Conservation (phyloP, 768 basidiomycete genomes). For the Leucogyrophana mollusca region DNA sequence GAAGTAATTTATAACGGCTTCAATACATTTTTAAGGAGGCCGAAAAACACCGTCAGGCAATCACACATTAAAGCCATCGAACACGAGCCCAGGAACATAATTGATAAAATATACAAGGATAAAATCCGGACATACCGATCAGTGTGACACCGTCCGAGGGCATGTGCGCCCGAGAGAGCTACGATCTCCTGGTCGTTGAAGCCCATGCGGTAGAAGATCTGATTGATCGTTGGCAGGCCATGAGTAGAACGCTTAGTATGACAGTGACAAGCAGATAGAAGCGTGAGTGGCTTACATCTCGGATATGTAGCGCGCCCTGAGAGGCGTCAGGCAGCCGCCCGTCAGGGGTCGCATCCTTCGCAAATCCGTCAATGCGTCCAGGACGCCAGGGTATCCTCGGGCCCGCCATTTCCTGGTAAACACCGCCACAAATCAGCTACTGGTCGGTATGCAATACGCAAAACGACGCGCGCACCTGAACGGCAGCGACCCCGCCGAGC, state of each 20-base stretch:
- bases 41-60: too few species aligned
- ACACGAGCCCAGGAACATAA: background rate
- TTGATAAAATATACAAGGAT: background rate
- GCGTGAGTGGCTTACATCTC: constrained; percentile 69
- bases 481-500: constrained; percentile 86
- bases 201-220: constrained; percentile 93
- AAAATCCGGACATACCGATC: constrained; percentile 49
- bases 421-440: too few species aligned
- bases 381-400: constrained; percentile 93
- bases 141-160: constrained; percentile 91
- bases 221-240: background rate
- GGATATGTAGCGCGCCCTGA: constrained; percentile 82
- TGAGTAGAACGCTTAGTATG: constrained; percentile 1
- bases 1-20: too few species aligned
- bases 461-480: constrained; percentile 48
- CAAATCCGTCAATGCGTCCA: constrained; percentile 87
- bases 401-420: constrained; percentile 82
- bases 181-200: constrained; percentile 99
- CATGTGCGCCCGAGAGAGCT: constrained; percentile 91
- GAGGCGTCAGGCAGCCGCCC: constrained; percentile 88
- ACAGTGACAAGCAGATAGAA: too few species aligned
- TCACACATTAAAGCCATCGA: too few species aligned
- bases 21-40: background rate
- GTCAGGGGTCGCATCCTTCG: constrained; percentile 73
- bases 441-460: too few species aligned